Evolutionary conservation across 495 filamentous ascomycete species (phyloP).

Genomic region (Neurospora sublineolata): DNA sequence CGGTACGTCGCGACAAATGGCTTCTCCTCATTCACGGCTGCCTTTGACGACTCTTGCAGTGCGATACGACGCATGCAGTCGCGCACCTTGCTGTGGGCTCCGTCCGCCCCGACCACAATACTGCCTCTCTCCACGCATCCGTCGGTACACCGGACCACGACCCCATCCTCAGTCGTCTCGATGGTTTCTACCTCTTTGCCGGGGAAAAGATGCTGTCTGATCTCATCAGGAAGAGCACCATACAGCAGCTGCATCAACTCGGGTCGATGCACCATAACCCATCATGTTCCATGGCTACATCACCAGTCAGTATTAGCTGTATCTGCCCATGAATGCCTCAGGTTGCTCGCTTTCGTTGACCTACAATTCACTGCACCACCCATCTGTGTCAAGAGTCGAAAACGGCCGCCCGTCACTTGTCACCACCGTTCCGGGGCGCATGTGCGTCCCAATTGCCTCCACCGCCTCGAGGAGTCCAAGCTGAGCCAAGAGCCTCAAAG

Average conservation of each 20-base stretch:
- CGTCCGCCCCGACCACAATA: conserved; percentile 44
- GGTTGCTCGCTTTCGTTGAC: neutral
- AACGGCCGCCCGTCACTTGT: neutral
- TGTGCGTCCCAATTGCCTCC: conserved; percentile 15
- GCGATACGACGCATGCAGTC: conserved; percentile 12
- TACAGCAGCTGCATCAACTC: conserved; percentile 26
- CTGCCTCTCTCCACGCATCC: conserved; percentile 31
- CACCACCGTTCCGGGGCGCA: conserved; percentile 6
- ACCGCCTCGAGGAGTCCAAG: conserved; percentile 28
- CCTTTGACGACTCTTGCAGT: conserved; percentile 15
- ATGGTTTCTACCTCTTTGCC: conserved; percentile 23
- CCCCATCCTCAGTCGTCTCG: conserved; percentile 13
- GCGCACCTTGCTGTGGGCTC: conserved; percentile 36
- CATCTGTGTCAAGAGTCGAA: neutral
- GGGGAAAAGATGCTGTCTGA: conserved; percentile 18
- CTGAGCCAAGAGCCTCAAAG: conserved; percentile 37
- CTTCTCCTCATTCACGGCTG: conserved; percentile 3
- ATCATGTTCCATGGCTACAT: conserved; percentile 1
- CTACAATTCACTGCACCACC: neutral
- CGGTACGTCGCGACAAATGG: conserved; percentile 16
- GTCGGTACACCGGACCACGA: conserved; percentile 26
- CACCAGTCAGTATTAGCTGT: neutral
- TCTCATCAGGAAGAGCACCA: conserved; percentile 20
- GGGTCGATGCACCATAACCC: conserved; percentile 17
- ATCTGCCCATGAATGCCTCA: neutral